phyloP scores from a whole-genome alignment of 768 basidiomycete genomes.

The Kwoniella dendrophila region DNA sequence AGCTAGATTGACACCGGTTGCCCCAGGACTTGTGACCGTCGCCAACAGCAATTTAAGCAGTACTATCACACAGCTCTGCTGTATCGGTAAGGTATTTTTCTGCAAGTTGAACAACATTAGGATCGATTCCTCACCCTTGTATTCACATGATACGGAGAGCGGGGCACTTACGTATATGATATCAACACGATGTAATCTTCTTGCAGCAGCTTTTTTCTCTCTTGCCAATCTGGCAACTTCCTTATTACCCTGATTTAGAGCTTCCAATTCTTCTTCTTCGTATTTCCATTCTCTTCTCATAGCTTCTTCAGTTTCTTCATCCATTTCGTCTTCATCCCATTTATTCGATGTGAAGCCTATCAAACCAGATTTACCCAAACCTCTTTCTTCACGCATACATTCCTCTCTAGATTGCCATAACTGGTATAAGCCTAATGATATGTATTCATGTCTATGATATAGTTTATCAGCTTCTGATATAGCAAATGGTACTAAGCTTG shows the following conservation, averaged over 20 bases:
- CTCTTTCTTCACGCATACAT: conserved; percentile 90
- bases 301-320: conserved; percentile 47
- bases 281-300: conserved; percentile 48
- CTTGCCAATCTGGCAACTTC: conserved; percentile 38
- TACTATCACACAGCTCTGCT: conserved; percentile 90
- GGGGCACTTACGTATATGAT: conserved; percentile 78
- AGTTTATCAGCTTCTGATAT: conserved; percentile 93
- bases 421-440: conserved; percentile 83
- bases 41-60: conserved; percentile 88
- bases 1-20: conserved; percentile 16
- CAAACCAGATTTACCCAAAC: conserved; percentile 63
- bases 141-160: background rate
- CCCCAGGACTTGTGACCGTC: conserved; percentile 79
- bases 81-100: conserved; percentile 78
- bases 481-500: conserved; percentile 83
- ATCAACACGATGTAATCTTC: conserved; percentile 86
- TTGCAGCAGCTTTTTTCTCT: conserved; percentile 61
- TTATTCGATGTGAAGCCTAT: conserved; percentile 43
- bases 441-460: conserved; percentile 85
- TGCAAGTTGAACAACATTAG: conserved; percentile 54
- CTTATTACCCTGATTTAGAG: conserved; percentile 35
- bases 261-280: conserved; percentile 69
- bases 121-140: background rate
- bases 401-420: conserved; percentile 96
- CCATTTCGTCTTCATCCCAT: conserved; percentile 41